Base-by-base conservation (phyloP, 257 asterid genomes). In the Euphrasia confusa region DNA sequence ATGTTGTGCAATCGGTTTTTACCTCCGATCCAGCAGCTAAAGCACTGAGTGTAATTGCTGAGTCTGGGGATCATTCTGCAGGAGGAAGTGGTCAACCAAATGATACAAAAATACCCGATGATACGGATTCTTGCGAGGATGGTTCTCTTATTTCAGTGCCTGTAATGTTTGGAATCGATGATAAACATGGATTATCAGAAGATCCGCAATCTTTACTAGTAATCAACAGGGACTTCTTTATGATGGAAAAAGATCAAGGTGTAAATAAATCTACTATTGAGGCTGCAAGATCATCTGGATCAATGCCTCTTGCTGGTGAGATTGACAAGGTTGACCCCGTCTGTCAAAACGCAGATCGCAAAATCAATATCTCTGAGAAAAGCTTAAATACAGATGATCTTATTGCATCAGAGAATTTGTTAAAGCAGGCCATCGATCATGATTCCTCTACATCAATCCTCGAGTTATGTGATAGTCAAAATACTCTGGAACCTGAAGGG, bases 111-210 rank as follows among this genome's bases (percentile, higher is more conserved):
- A 75, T 48, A 62, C 39, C 18, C 40, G 74, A 49, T 18, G 18
- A 24, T 32, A 55, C 63, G 66, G 69, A 50, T 49, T 33, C 63
- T 32, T 42, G 56, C 52, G 71, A 26, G 54, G 73, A 63, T 68
- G 54, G 44, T 37, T 70, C 83, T 66, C 15, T 58, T 64, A 67
- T 64, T 71, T 74, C 82, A 58, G 26, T 66, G 12, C 67, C 69
- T 4, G 65, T 66, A 64, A 45, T 61, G 53, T 56, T 74, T 40
- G 74, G 21, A 45, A 72, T 35, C 71, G 71, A 65, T 26, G 70
- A 60, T 72, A 47, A 50, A 45, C 47, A 10, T 30, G 55, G 50
- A 62, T 47, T 60, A 63, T 75, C 79, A 52, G 80, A 52, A 60
- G 78, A 42, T 53, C 42, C 79, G 35, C 72, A 57, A 54, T 42